Percentiles rank a stretch among this genome's conserved stretches.
phyloP scores from a whole-genome alignment of 805 yeast species.

The Wickerhamomyces canadensis region DNA sequence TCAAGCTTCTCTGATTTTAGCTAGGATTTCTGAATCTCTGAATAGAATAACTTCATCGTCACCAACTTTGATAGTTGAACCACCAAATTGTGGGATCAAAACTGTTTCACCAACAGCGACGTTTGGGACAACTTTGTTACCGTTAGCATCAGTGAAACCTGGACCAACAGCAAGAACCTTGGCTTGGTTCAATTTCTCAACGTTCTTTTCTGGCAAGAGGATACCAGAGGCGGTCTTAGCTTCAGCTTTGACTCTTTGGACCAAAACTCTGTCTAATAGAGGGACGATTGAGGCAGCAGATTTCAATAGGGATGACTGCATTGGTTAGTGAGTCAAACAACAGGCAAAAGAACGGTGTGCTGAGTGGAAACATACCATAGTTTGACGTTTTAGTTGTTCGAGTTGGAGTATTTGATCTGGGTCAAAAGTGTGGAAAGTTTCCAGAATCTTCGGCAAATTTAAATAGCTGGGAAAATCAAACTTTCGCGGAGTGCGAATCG shows the following conservation, averaged over 20 bases:
- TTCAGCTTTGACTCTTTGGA: constrained; percentile 89
- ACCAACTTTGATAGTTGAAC: constrained; percentile 81
- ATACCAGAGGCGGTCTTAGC: constrained; percentile 90
- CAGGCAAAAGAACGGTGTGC: not conserved
- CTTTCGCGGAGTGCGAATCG: too few species aligned
- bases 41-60: constrained; percentile 76
- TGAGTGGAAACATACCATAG: too few species aligned
- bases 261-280: constrained; percentile 91
- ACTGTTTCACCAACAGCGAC: constrained; percentile 92
- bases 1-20: constrained; percentile 68
- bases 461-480: too few species aligned
- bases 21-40: constrained; percentile 93
- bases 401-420: too few species aligned
- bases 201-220: constrained; percentile 93
- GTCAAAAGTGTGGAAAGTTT: too few species aligned
- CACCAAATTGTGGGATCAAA: constrained; percentile 92
- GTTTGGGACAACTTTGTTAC: constrained; percentile 64
- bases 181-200: constrained; percentile 88
- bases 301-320: constrained; percentile 56
- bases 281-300: constrained; percentile 87
- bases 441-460: too few species aligned
- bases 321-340: not conserved
- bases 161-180: constrained; percentile 94
- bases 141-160: constrained; percentile 73
- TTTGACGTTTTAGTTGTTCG: too few species aligned